Evolutionary conservation across 2,329 filamentous ascomycete species (phyloP), one percentile per base, ranked within the genome.

Genomic region (Bipolaris gigantea): DNA sequence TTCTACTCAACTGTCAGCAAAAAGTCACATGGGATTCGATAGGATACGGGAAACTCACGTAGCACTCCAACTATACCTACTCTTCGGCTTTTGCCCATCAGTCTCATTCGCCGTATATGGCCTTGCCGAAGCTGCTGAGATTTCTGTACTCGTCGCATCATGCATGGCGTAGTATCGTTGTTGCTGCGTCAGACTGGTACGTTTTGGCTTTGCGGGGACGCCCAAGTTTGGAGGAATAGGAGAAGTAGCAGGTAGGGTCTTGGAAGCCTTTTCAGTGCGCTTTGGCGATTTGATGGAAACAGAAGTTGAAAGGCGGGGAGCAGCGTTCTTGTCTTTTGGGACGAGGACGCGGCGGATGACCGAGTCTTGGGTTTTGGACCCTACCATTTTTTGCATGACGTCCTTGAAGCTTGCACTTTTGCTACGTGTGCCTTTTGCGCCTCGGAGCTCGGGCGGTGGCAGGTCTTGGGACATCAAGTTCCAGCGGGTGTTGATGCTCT

Each of bases 381-480:
- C 50, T 9, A 61, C 59, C 7, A 73, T 63, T 21, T 67, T 71
- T 27, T 64, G 63, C 51, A 73, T 61, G 33, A 73, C 53, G 8
- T 63, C 58, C 21, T 66, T 67, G 8, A 73, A 33, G 0, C 64
- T 65, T 1, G 65, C 40, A 16, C 64, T 66, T 36, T 62, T 67
- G 5, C 61, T 55, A 8, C 59, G 63, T 8, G 34, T 35, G 4
- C 48, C 33, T 11, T 57, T 60, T 9, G 47, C 11, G 56, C 58
- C 55, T 27, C 59, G 49, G 10, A 64, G 44, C 34, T 73, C 67
- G 0, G 57, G 42, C 2, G 67, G 64, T 8, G 65, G 63, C 6
- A 56, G 49, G n/a, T 65, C 57, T 38, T 57, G 64, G 7, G 59
- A 61, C 13, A 70, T 65, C 40, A 66, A 27, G 18, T 53, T 63